phyloP scores from a whole-genome alignment of 495 filamentous ascomycete species.

The Penicillium salamii region DNA sequence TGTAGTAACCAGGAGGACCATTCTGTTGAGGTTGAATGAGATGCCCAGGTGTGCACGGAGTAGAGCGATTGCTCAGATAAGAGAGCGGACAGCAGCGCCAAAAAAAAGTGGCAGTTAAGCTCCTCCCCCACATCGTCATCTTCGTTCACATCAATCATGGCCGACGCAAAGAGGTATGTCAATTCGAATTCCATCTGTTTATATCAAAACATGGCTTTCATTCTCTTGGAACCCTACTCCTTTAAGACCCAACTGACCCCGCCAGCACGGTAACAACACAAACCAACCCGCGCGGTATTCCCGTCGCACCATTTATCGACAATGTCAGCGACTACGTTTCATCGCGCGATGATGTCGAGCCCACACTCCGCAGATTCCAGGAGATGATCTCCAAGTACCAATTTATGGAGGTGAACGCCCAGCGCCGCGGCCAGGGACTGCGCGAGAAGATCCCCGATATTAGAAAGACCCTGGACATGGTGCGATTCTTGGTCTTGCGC shows the following conservation, averaged over 20 bases:
- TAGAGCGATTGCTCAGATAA: too few species aligned
- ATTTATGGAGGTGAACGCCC: conserved; percentile 96
- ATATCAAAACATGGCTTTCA: too few species aligned
- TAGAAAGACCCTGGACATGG: conserved; percentile 93
- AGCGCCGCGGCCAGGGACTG: conserved; percentile 74
- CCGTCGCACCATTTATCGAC: conserved; percentile 92
- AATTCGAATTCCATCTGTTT: too few species aligned
- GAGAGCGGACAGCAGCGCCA: conserved; percentile 17
- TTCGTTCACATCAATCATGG: conserved; percentile 22
- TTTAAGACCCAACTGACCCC: conserved; percentile 17
- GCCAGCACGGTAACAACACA: conserved; percentile 30
- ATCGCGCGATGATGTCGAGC: conserved; percentile 80
- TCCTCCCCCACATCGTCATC: conserved; percentile 25
- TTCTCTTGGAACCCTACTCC: too few species aligned
- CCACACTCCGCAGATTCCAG: conserved; percentile 87
- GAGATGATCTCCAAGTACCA: conserved; percentile 99
- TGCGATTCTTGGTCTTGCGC: conserved; percentile 68
- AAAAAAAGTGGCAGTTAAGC: conserved; percentile 21
- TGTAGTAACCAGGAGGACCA: conserved; percentile 81
- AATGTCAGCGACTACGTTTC: conserved; percentile 94
- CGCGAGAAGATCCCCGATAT: conserved; percentile 97
- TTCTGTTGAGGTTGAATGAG: too few species aligned
- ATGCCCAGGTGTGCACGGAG: too few species aligned
- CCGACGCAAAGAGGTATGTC: conserved; percentile 23
- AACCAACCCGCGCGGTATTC: conserved; percentile 92